These are phyloP conservation scores for Suhomyces terraborum DNA, from an alignment of 1,139 yeast species.

Conservation along the genomic window DNA sequence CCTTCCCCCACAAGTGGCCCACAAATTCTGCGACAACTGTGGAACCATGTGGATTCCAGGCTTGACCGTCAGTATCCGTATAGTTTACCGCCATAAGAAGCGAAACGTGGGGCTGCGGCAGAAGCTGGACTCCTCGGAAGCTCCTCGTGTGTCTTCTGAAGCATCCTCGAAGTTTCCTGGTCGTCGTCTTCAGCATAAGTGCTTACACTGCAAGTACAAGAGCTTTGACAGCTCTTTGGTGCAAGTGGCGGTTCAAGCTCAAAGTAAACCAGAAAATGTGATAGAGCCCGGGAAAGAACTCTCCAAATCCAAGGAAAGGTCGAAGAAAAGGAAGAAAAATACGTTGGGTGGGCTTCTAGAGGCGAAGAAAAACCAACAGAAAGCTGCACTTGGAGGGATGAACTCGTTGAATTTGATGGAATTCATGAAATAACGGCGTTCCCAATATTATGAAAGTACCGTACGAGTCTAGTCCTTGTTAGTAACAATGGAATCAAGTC, in stretches of 20 bases:
- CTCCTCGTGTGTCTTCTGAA: too few relatives aligned
- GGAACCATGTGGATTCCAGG: constrained; percentile 50
- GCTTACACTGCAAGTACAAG: constrained; percentile 31
- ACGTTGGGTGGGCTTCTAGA: constrained; percentile 42
- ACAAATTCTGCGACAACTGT: constrained; percentile 49
- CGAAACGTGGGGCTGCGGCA: too few relatives aligned
- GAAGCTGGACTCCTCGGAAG: too few relatives aligned
- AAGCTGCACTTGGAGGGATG: constrained; percentile 24
- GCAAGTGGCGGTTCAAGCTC: constrained; percentile 10
- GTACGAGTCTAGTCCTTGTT: too few relatives aligned
- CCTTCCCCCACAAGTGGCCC: constrained; percentile 28
- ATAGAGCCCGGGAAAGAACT: constrained; percentile 4
- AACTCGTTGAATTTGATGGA: constrained; percentile 50
- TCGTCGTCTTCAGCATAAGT: constrained; percentile 28
- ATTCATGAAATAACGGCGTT: constrained; percentile 39
- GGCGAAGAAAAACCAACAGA: constrained; percentile 44
- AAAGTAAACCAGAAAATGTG: background rate
- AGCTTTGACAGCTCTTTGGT: constrained; percentile 15
- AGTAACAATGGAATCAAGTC: too few relatives aligned
- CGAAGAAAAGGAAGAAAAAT: constrained; percentile 36
- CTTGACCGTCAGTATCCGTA: constrained; percentile 35
- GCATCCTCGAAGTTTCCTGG: constrained; percentile 3
- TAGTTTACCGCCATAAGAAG: constrained; percentile 20
- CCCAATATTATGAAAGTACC: too few relatives aligned
- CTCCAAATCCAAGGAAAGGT: constrained; percentile 26